These are phyloP conservation scores for Cytospora leucostoma DNA, from an alignment of 2,329 filamentous ascomycete genomes.

Conservation along the genomic window DNA sequence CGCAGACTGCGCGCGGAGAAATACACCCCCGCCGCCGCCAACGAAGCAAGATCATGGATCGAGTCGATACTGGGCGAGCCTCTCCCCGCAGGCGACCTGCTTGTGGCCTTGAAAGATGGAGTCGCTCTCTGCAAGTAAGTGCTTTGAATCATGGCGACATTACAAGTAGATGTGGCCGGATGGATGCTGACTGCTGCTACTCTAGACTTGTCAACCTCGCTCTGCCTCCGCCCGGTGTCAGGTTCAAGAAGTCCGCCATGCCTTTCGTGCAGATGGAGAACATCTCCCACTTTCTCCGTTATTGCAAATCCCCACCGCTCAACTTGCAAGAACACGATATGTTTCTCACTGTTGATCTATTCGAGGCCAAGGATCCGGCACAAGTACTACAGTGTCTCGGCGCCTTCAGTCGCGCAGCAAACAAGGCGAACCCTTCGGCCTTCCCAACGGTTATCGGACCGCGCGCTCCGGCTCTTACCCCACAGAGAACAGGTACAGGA, in stretches of 20 bases:
- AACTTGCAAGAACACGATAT: conserved; percentile 91
- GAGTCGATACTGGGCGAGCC: conserved; percentile 76
- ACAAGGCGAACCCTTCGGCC: conserved; percentile 68
- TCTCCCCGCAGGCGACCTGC: conserved; percentile 72
- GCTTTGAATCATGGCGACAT: not conserved
- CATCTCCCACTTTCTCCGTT: conserved; percentile 90
- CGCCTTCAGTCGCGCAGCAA: conserved; percentile 86
- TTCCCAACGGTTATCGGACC: conserved; percentile 79
- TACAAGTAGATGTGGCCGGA: not conserved
- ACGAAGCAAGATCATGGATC: conserved; percentile 84
- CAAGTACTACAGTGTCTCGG: conserved; percentile 92
- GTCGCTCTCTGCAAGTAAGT: conserved; percentile 87
- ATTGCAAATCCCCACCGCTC: conserved; percentile 81
- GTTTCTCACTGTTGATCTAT: conserved; percentile 96
- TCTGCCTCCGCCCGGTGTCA: conserved; percentile 74
- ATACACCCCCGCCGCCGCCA: conserved; percentile 88
- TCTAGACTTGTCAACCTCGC: conserved; percentile 78
- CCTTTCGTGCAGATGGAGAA: conserved; percentile 99
- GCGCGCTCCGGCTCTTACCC: conserved; percentile 64
- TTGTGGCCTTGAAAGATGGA: conserved; percentile 87
- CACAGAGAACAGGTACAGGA: conserved; percentile 60
- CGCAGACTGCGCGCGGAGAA: conserved; percentile 88
- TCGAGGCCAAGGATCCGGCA: conserved; percentile 91
- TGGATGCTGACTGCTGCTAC: conserved; percentile 2
- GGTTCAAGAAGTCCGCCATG: conserved; percentile 91